Conservation (phyloP, 345 rosid species). For the Syzygium aqueum region DNA sequence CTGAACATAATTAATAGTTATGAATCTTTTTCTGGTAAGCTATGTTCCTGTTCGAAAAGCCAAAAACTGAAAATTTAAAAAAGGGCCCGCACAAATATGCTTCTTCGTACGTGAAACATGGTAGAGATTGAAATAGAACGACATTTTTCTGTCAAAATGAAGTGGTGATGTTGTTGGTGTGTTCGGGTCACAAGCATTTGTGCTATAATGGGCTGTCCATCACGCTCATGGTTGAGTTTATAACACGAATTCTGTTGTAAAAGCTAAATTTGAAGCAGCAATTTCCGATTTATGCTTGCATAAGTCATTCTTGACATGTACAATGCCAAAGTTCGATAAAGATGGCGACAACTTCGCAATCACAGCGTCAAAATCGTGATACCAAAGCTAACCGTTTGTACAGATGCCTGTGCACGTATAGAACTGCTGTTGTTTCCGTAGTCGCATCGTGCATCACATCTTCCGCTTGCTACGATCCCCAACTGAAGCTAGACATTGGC, state of each 20-base stretch:
- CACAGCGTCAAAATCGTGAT: rapidly evolving
- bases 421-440: background rate
- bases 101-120: background rate
- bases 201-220: background rate
- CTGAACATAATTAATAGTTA: background rate
- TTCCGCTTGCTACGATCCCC: background rate
- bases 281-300: background rate
- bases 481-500: background rate
- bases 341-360: background rate
- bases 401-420: background rate
- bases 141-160: background rate
- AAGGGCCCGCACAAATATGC: background rate
- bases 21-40: background rate
- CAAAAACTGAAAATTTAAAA: background rate
- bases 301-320: background rate
- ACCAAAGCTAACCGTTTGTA: background rate
- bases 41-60: background rate
- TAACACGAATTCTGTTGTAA: background rate
- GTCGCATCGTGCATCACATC: background rate
- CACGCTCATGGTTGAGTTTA: background rate
- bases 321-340: background rate
- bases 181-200: background rate
- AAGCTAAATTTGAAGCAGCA: background rate
- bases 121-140: background rate
- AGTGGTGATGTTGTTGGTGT: background rate